Percentiles rank a stretch among this genome's conserved stretches.
Evolutionary conservation across 768 basidiomycete genomes (phyloP).

Genomic region (Plicaturopsis crispa): DNA sequence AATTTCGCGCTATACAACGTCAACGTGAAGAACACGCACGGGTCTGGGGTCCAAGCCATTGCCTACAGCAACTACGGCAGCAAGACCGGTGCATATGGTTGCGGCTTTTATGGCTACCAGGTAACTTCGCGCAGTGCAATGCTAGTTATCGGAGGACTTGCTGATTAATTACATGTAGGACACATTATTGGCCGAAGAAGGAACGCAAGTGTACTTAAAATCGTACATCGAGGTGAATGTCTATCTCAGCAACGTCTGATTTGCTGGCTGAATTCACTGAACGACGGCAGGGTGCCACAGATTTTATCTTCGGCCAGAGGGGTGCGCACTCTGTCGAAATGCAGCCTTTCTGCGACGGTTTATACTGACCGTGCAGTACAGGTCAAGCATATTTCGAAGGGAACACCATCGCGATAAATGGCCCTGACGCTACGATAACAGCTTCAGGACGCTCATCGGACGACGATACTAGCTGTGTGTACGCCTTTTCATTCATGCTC

Average conservation of each 20-base stretch:
- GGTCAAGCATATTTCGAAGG: conserved; percentile 40
- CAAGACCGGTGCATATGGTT: conserved; percentile 36
- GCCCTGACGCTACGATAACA: conserved; percentile 37
- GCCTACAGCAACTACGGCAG: conserved; percentile 44
- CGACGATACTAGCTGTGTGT: conserved; percentile 38
- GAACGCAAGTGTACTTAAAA: conserved; percentile 36
- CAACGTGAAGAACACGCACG: conserved; percentile 35
- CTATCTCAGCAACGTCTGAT: background rate
- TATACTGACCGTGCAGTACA: background rate
- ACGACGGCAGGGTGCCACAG: conserved; percentile 40
- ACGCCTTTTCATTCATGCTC: background rate
- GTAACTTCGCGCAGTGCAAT: no score
- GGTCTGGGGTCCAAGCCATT: conserved; percentile 28
- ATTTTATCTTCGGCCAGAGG: conserved; percentile 43
- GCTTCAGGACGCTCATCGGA: conserved; percentile 39
- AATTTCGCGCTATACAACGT: conserved; percentile 39
- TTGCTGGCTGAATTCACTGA: conserved; percentile 13
- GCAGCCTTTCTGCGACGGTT: background rate
- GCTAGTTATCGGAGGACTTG: no score
- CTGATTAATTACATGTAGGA: no score
- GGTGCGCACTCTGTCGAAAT: conserved; percentile 4
- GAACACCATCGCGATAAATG: conserved; percentile 38
- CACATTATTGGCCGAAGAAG: conserved; percentile 35
- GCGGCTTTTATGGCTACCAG: conserved; percentile 38
- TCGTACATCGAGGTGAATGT: conserved; percentile 36